phyloP scores from a whole-genome alignment of 768 basidiomycete genomes.

The Boletus pseudopeckii region DNA sequence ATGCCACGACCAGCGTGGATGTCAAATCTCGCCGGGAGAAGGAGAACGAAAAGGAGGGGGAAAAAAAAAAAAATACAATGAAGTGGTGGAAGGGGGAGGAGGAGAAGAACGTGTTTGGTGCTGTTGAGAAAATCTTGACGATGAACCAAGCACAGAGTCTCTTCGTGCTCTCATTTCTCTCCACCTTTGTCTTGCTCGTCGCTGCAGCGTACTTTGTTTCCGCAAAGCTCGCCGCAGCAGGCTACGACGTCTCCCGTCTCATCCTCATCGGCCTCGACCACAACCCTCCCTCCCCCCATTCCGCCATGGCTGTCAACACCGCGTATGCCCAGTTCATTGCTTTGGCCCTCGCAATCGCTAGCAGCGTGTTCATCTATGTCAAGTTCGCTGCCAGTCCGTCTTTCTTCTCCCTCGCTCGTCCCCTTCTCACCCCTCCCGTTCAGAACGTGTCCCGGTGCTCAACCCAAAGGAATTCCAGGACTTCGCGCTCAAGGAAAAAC shows the following conservation, averaged over 20 bases:
- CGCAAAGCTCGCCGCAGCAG: conserved; percentile 45
- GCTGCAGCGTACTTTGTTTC: conserved; percentile 40
- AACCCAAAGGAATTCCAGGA: conserved; percentile 75
- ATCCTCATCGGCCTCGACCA: conserved; percentile 57
- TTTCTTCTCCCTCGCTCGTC: neutral
- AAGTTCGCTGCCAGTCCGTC: conserved; percentile 47
- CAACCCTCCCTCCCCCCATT: neutral
- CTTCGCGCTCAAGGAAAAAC: conserved; percentile 80
- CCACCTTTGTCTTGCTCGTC: conserved; percentile 47
- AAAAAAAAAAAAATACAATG: neutral
- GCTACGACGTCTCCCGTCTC: conserved; percentile 55
- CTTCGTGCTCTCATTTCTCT: conserved; percentile 52
- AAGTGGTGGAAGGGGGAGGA: neutral
- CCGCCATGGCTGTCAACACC: conserved; percentile 15
- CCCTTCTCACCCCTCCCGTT: conserved; percentile 1
- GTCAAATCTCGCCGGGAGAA: conserved; percentile 18
- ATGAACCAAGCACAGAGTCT: conserved; percentile 51
- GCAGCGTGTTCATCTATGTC: conserved; percentile 49
- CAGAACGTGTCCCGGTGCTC: conserved; percentile 69
- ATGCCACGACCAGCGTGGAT: conserved; percentile 37
- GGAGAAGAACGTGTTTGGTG: neutral
- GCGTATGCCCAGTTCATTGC: conserved; percentile 45
- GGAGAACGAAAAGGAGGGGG: neutral
- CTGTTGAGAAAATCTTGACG: neutral
- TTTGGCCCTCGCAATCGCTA: conserved; percentile 48